Evolutionary conservation across 306 rosid species (phyloP).

Genomic region (Citrullus mucosospermus): DNA sequence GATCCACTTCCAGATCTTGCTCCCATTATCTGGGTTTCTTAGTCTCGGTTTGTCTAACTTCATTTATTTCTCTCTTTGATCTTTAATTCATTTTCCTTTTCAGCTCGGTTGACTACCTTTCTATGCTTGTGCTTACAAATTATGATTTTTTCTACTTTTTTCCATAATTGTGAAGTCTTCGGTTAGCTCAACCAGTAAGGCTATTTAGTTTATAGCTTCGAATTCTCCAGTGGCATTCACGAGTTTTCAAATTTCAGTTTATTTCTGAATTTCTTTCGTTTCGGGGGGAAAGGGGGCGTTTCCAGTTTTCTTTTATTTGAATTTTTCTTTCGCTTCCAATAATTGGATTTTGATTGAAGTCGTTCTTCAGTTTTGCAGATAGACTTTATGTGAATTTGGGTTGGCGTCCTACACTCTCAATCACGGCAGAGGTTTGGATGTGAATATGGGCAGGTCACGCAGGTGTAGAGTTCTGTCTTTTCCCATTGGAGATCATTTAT

Average conservation of each 20-base stretch:
- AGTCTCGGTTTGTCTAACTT: not conserved
- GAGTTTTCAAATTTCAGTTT: not conserved
- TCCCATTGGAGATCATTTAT: not conserved
- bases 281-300: not conserved
- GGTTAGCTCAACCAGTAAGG: not conserved
- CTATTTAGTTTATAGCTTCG: not conserved
- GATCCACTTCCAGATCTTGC: not conserved
- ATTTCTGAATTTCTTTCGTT: not conserved
- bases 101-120: not conserved
- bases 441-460: conserved; percentile 68
- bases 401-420: not conserved
- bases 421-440: conserved; percentile 25
- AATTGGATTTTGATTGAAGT: not conserved
- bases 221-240: not conserved
- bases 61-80: not conserved
- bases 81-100: not conserved
- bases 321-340: not conserved
- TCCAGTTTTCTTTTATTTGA: not conserved
- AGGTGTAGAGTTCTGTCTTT: conserved; percentile 27
- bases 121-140: not conserved
- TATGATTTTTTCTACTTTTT: not conserved
- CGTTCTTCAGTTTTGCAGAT: not conserved
- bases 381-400: not conserved
- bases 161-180: not conserved
- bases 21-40: not conserved